Base-by-base conservation (phyloP, 495 filamentous ascomycete species). In the Neurospora sp. region DNA sequence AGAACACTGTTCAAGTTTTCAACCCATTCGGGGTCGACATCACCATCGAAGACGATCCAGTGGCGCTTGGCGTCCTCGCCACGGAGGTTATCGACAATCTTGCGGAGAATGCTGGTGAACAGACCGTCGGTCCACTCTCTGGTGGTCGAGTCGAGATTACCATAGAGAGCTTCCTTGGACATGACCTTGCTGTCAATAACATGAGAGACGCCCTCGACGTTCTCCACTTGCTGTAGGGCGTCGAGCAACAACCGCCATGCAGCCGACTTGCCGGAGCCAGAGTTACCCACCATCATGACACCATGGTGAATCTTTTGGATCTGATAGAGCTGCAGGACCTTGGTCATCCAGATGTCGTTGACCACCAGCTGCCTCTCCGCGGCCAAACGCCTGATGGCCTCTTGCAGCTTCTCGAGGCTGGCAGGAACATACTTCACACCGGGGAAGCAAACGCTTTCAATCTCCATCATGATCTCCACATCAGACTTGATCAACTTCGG, bases 151-250 rank as follows among this genome's bases (percentile, higher is more conserved):
- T 99, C 96, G 39, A 99, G 86, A 76, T 89, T 97, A 79, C 96
- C 96, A 78, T 98, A 99, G 5, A 99, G 86, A 5, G 91, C 91
- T 82, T 99, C 96, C 83, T 99, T 99, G 41, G 94, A 97, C 96
- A 99, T 99, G 79, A 99, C 96, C 83, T 99, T 99, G 31, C 95
- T 95, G 81, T 99, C 96, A 75, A 99, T 99, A 76, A 98, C 92
- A 78, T 99, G 96, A 77, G 89, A 96, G 40, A 98, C 93, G 42
- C 96, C 94, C 83, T 99, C 96, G 38, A 96, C 87, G 23, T 90
- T 90, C 81, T 99, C 95, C 38, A 96, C 90, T 70, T 91, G 89
- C 79, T 98, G 95, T 75, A 99, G 84, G 11, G 96, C 96, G 78
- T 95, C 92, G 12, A 99, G 87, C n/a, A 99, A 87, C 20, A 96